phyloP scores from a whole-genome alignment of 805 yeast species.

The Zygoascus flipseniorum region DNA sequence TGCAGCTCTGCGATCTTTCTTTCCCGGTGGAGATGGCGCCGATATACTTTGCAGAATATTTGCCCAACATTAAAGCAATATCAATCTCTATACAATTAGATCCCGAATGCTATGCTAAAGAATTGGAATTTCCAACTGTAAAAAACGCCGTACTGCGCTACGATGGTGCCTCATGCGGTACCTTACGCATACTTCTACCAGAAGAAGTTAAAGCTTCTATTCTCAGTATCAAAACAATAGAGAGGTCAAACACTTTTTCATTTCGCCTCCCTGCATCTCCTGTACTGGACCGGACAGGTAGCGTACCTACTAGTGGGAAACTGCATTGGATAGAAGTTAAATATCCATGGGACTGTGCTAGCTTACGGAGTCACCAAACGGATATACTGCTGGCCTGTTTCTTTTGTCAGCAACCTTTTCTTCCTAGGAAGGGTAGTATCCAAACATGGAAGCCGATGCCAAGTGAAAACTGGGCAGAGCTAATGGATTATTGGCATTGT shows the following conservation, averaged over 20 bases:
- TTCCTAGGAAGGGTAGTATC: slow-evolving; percentile 2
- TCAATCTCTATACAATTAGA: slow-evolving; percentile 15
- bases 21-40: neutral
- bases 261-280: slow-evolving; percentile 18
- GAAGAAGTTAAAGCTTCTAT: slow-evolving; percentile 11
- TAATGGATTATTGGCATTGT: slow-evolving; percentile 98
- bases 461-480: slow-evolving; percentile 85
- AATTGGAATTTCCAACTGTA: slow-evolving; percentile 11
- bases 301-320: slow-evolving; percentile 2
- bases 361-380: neutral
- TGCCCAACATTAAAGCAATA: slow-evolving; percentile 15
- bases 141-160: slow-evolving; percentile 6
- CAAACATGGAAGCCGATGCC: slow-evolving; percentile 55
- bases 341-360: slow-evolving; percentile 16
- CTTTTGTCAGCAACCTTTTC: slow-evolving; percentile 2
- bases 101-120: slow-evolving; percentile 1
- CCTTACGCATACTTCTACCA: slow-evolving; percentile 8
- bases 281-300: slow-evolving; percentile 3
- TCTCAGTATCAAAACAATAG: slow-evolving; percentile 2
- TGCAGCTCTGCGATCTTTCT: too few relatives aligned
- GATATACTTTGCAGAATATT: slow-evolving; percentile 20
- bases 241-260: slow-evolving; percentile 5
- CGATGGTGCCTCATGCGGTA: neutral
- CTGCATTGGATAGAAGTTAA: neutral
- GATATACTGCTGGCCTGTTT: slow-evolving; percentile 1